Base-by-base conservation (phyloP, 2,329 filamentous ascomycete genomes). In the Cladophialophora yegresii region DNA sequence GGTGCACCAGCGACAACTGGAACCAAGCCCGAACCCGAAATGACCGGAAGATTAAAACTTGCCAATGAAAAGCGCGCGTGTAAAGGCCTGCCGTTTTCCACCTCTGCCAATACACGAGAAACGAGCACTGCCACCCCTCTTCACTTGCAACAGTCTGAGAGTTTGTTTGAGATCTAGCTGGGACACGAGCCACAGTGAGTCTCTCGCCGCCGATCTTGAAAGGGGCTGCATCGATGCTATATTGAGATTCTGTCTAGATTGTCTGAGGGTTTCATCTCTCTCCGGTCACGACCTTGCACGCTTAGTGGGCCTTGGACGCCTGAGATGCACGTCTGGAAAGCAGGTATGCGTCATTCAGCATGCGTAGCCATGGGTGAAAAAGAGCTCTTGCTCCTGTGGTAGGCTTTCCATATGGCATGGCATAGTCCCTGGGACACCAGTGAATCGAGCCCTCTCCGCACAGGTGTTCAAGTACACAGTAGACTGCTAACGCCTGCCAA, bases 331-430 rank as follows among this genome's bases (percentile, higher is more conserved):
- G n/a, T 40, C 47, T 36, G 6, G 3, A 6, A 28, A 28, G 45
- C n/a, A 53, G 28, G 30, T 20, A 40, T 59, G 57, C 57, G 57
- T 59, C 57, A 59, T 53, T 59, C 45, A n/a, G 32, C 26, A 3
- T 43, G 45, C 20, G 43, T 59, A 51, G 47, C 13, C 23, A 30
- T 53, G 22, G 16, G n/a, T 20, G 6, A 36, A 43, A 59, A 13
- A 49, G 45, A 36, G 28, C 30, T 59, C 51, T 43, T 59, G 28
- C 57, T 59, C 8, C 16, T n/a, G 36, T 8, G 2, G 36, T n/a
- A 47, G 28, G 16, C 16, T n/a, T 33, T 59, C 26, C 26, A n/a
- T 12, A 59, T 36, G 26, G 28, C 30, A 40, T 26, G n/a, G 45
- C 28, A 36, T 36, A 53, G 57, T 53, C 57, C 30, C 57, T 28